Evolutionary conservation across 78 protist species (phyloP).

Genomic region (Diacronema lutheri): DNA sequence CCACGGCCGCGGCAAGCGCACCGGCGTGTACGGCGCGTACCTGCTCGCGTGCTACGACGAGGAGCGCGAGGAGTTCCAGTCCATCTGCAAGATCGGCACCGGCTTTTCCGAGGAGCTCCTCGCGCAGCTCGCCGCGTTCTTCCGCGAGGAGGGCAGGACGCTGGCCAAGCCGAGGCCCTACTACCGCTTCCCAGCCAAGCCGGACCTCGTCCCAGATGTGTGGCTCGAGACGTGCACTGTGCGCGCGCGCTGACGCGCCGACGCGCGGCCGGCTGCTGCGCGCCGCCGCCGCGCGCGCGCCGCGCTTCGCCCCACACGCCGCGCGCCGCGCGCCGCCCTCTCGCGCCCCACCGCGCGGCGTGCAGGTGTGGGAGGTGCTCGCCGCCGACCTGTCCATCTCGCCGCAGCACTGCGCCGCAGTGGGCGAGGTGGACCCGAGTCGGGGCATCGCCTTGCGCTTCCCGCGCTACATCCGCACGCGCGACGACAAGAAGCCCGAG

Average conservation of each 20-base stretch:
- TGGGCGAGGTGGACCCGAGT: slow-evolving; percentile 61
- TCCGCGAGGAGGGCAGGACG: slow-evolving; percentile 4
- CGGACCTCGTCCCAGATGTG: not conserved
- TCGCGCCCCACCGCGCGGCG: not conserved
- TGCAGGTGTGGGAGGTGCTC: slow-evolving; percentile 90
- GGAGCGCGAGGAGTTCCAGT: slow-evolving; percentile 83
- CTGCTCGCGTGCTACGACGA: slow-evolving; percentile 90
- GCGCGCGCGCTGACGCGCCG: not conserved
- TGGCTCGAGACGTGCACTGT: not conserved
- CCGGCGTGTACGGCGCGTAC: slow-evolving; percentile 90
- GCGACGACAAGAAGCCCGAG: slow-evolving; percentile 93
- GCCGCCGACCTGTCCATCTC: slow-evolving; percentile 92
- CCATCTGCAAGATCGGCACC: slow-evolving; percentile 69
- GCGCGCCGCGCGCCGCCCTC: not conserved
- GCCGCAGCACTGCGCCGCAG: slow-evolving; percentile 87
- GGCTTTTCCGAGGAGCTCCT: slow-evolving; percentile 32
- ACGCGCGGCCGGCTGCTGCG: not conserved
- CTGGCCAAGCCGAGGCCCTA: not conserved
- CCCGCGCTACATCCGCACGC: slow-evolving; percentile 89
- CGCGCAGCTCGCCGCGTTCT: slow-evolving; percentile 1
- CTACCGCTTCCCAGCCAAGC: not conserved
- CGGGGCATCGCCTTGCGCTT: slow-evolving; percentile 97
- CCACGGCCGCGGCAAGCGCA: slow-evolving; percentile 93
- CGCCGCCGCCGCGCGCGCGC: not conserved
- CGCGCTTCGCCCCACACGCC: not conserved